Evolutionary conservation across 805 yeast genomes (phyloP).

Genomic region (Saccharomycopsis malanga): DNA sequence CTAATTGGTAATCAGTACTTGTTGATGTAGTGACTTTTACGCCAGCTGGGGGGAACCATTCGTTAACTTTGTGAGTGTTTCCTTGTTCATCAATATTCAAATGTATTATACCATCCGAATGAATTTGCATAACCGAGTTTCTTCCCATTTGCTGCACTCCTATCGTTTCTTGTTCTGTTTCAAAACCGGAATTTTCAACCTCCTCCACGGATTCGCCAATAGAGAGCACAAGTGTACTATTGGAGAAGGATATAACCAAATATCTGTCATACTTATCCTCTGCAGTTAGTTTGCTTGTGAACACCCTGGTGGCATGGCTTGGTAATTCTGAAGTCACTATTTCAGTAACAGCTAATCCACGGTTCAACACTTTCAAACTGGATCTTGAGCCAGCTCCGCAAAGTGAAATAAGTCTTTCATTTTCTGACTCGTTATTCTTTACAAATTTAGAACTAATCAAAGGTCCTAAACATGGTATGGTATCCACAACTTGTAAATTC

Average conservation of each 20-base stretch:
- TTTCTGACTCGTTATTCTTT: slow-evolving; percentile 14
- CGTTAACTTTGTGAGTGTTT: slow-evolving; percentile 32
- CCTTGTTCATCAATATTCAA: slow-evolving; percentile 32
- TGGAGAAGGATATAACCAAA: slow-evolving; percentile 56
- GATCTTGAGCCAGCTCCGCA: slow-evolving; percentile 41
- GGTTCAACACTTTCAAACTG: slow-evolving; percentile 39
- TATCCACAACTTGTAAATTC: slow-evolving; percentile 54
- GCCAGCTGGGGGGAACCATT: slow-evolving; percentile 85
- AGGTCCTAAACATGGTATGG: slow-evolving; percentile 43
- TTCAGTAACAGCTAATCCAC: slow-evolving; percentile 54
- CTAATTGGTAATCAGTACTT: slow-evolving; percentile 60
- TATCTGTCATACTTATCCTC: slow-evolving; percentile 50
- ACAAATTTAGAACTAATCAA: slow-evolving; percentile 36
- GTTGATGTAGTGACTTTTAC: slow-evolving; percentile 53
- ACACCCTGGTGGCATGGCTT: slow-evolving; percentile 50
- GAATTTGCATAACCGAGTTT: slow-evolving; percentile 62
- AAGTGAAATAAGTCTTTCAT: slow-evolving; percentile 30
- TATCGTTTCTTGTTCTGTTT: slow-evolving; percentile 51
- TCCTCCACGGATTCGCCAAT: slow-evolving; percentile 79
- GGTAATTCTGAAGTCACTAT: slow-evolving; percentile 77
- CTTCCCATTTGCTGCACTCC: slow-evolving; percentile 62
- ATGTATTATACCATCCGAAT: slow-evolving; percentile 62
- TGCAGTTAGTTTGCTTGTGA: slow-evolving; percentile 47
- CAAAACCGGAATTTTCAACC: slow-evolving; percentile 59
- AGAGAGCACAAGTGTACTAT: slow-evolving; percentile 63